A percentile compares a stretch with the other conserved stretches of the same genome.
Evolutionary conservation across 2,329 filamentous ascomycete genomes (phyloP).

Genomic region (Rhexocercosporidium sp.): DNA sequence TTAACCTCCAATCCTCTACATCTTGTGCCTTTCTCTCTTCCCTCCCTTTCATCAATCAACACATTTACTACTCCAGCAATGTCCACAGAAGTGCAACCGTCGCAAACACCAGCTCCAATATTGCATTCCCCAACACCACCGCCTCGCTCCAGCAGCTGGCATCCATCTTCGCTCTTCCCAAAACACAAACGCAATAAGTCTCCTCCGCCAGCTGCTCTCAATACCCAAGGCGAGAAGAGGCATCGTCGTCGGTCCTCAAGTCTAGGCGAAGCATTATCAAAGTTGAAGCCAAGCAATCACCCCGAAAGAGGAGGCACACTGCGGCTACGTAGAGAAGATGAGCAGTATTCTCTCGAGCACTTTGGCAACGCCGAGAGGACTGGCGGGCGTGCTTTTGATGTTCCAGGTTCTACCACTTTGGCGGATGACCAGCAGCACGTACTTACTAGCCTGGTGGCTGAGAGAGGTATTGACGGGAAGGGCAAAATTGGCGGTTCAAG

Average conservation of each 20-base stretch:
- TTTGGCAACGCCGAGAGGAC: not conserved
- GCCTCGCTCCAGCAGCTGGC: constrained; percentile 12
- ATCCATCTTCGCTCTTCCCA: constrained; percentile 9
- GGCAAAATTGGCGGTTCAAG: not conserved
- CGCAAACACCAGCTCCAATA: constrained; percentile 10
- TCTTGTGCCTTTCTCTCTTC: not conserved
- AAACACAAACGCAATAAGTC: constrained; percentile 4
- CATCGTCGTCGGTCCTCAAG: constrained; percentile 7
- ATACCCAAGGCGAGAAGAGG: constrained; percentile 1
- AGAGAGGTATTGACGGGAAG: not conserved
- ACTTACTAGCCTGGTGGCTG: not conserved
- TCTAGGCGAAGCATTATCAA: constrained; percentile 5
- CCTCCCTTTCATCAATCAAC: not conserved
- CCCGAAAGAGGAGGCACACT: constrained; percentile 11
- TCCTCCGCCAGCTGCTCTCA: constrained; percentile 13
- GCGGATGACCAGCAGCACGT: not conserved
- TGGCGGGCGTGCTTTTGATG: not conserved
- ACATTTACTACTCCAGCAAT: constrained; percentile 12
- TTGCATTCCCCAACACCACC: not conserved
- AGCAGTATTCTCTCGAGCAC: not conserved
- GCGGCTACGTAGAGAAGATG: not conserved
- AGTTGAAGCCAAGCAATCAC: constrained; percentile 11
- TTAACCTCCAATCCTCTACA: not conserved
- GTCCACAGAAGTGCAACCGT: constrained; percentile 15
- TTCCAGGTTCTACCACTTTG: not conserved